A percentile compares a stretch with the other conserved stretches of the same genome.
Conservation (phyloP, 1,284 basidiomycete genomes). For the Boletus subluridellus region DNA sequence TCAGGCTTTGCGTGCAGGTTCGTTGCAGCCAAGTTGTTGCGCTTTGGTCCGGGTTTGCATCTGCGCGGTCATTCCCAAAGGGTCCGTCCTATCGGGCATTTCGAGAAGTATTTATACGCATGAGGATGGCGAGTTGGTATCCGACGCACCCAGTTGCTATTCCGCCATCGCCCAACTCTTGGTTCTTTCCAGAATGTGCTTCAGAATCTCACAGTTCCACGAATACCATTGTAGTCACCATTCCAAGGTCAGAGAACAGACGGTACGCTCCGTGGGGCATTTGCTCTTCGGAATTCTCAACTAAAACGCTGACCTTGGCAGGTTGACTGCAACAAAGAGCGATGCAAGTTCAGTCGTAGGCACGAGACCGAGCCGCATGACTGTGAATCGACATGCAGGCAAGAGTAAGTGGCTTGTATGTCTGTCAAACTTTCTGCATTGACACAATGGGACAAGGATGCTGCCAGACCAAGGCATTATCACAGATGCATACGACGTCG, state of each 20-base stretch:
- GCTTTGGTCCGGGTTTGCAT: conserved; percentile 1
- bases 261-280: conserved; percentile 28
- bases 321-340: conserved; percentile 45
- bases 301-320: conserved; percentile 17
- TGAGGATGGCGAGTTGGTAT: not conserved
- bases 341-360: conserved; percentile 38
- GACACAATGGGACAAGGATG: conserved; percentile 25
- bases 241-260: conserved; percentile 35
- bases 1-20: conserved; percentile 12
- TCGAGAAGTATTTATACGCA: conserved; percentile 27
- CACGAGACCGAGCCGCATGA: conserved; percentile 38
- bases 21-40: not conserved
- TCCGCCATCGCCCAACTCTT: not conserved
- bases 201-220: conserved; percentile 36
- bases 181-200: conserved; percentile 39
- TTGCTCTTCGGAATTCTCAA: not conserved
- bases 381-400: conserved; percentile 38
- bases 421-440: conserved; percentile 3
- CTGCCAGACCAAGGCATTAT: conserved; percentile 31
- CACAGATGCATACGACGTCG: conserved; percentile 11
- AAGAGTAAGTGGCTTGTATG: conserved; percentile 32
- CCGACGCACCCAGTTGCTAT: conserved; percentile 2
- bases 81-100: conserved; percentile 1
- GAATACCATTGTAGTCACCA: conserved; percentile 39
- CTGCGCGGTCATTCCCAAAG: conserved; percentile 3